Conservation (phyloP, 768 basidiomycete species). For the Basidioascus undulatus region DNA sequence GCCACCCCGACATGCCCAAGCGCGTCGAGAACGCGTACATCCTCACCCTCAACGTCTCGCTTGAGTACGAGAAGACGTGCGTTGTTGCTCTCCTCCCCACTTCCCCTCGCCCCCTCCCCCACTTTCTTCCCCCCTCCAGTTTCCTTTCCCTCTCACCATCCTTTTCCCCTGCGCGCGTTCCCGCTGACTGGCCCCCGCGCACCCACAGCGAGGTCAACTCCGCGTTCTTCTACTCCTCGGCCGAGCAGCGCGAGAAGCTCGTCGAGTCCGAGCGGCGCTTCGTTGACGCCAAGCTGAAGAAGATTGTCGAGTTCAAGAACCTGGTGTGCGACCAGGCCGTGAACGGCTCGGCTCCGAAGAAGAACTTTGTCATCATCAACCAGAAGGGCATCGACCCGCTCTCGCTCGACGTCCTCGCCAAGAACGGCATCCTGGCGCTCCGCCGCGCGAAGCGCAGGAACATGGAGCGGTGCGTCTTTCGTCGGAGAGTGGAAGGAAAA, state of each 20-base stretch:
- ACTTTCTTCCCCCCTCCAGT: not conserved
- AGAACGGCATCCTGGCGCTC: constrained; percentile 85
- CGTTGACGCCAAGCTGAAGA: constrained; percentile 78
- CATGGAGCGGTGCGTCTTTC: constrained; percentile 62
- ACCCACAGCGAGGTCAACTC: constrained; percentile 80
- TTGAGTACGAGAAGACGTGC: constrained; percentile 99
- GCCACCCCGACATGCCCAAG: constrained; percentile 99
- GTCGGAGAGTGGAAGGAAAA: no score
- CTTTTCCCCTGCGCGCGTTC: not conserved
- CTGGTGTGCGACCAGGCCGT: constrained; percentile 83
- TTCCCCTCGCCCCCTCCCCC: not conserved
- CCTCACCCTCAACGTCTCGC: constrained; percentile 81
- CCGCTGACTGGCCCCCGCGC: constrained; percentile 5
- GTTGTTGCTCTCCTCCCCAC: constrained; percentile 16
- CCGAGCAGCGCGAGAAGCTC: constrained; percentile 93
- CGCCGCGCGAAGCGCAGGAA: constrained; percentile 91
- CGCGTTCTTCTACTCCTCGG: constrained; percentile 94
- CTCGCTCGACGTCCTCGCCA: constrained; percentile 80
- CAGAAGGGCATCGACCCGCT: constrained; percentile 99
- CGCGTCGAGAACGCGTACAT: constrained; percentile 88
- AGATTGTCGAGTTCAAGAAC: constrained; percentile 91
- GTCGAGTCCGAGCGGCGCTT: constrained; percentile 90
- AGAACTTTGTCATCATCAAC: constrained; percentile 84
- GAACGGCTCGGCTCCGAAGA: constrained; percentile 22
- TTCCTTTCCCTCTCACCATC: not conserved